A percentile compares a stretch with the other conserved stretches of the same genome.
Evolutionary conservation across 2,329 filamentous ascomycete species (phyloP).

Genomic region (Elsinoe perseae): DNA sequence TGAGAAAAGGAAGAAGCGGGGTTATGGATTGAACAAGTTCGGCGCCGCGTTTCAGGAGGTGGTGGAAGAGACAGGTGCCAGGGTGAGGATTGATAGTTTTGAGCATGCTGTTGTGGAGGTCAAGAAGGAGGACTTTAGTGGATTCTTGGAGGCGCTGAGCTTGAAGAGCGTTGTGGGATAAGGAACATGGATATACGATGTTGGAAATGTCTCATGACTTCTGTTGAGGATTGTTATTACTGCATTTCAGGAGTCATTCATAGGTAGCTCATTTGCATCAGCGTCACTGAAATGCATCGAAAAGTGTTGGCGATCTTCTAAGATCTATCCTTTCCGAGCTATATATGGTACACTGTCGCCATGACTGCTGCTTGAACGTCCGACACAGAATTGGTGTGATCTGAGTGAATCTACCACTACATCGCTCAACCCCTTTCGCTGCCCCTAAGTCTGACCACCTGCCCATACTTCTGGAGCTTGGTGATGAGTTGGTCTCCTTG

Average conservation of each 20-base stretch:
- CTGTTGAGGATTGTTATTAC: background rate
- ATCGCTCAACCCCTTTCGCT: slow-evolving; percentile 70
- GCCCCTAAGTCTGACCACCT: slow-evolving; percentile 85
- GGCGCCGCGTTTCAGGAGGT: slow-evolving; percentile 95
- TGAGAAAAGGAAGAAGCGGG: slow-evolving; percentile 48
- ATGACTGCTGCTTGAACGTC: too few relatives aligned
- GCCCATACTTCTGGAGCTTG: slow-evolving; percentile 98
- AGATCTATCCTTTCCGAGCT: background rate
- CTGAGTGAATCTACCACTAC: background rate
- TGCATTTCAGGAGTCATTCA: background rate
- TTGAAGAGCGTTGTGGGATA: slow-evolving; percentile 73
- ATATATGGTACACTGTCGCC: background rate
- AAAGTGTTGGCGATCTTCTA: background rate
- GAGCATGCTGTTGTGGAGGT: slow-evolving; percentile 97
- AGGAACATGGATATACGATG: background rate
- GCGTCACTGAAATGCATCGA: background rate
- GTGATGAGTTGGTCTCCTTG: slow-evolving; percentile 97
- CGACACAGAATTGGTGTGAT: background rate
- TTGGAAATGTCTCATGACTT: background rate
- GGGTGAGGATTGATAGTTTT: slow-evolving; percentile 90
- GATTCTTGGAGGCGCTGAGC: slow-evolving; percentile 85
- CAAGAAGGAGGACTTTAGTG: slow-evolving; percentile 86
- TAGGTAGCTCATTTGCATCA: slow-evolving; percentile 5
- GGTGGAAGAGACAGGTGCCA: slow-evolving; percentile 78
- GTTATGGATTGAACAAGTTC: slow-evolving; percentile 78